Base-by-base conservation (phyloP, 2,329 filamentous ascomycete genomes). In the Fusarium duplospermum region DNA sequence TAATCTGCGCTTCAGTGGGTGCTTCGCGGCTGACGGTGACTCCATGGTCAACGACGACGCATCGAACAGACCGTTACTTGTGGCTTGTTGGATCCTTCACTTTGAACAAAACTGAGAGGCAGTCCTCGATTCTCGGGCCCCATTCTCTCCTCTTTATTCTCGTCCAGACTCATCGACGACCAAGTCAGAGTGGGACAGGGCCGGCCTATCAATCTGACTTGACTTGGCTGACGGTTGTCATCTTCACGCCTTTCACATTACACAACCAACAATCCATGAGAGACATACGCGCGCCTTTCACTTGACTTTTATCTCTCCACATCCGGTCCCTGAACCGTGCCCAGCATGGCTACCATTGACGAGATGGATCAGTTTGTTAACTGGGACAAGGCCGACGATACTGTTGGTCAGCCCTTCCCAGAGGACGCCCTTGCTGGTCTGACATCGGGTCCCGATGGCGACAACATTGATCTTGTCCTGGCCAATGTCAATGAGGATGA, bases 361-460 rank as follows among this genome's bases (percentile, higher is more conserved):
- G 87, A 90, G 63, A 84, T 88, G 84, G 90, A 92, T 64, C 88
- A 91, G 71, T 90, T 92, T 79, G 88, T 93, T 80, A 85, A 91
- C 79, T 92, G 90, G 89, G 88, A 90, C 75, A 82, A 86, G 67
- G 84, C 86, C 59, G 86, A 82, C 54, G 82, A 84, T 47, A 80
- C 81, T 45, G 77, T 82, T 66, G 81, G 79, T 63, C 76, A 79
- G 69, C 75, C 78, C 70, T 78, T 81, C 69, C 76, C 80, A 64
- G 74, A 82, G 35, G 71, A 80, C 36, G 73, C 79, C 58, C 79
- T 82, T 42, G 81, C 83, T 70, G 82, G 84, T 73, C 81, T 82
- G 70, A 78, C 77, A 58, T 68, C 79, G 56, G 80, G 83, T 64
- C 71, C 79, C 18, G 74, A 74, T 66, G 67, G 66, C 29, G 79